A percentile compares a stretch with the other conserved stretches of the same genome.
Conservation (phyloP, 768 basidiomycete species). For the Leccinum incarnatum region DNA sequence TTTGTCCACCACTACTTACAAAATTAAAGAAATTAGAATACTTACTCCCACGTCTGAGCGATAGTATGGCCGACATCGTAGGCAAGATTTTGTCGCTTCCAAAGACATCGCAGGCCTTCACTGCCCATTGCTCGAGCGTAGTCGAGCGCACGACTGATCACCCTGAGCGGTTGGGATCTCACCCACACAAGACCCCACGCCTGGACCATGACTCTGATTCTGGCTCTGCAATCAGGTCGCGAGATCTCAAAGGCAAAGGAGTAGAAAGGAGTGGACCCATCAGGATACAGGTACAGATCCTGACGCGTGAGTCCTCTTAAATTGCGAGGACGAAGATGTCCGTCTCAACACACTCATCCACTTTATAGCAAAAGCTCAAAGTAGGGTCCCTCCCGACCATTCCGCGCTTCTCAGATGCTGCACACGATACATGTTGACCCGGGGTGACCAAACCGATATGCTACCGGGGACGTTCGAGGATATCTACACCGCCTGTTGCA, state of each 20-base stretch:
- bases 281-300: conserved; percentile 47
- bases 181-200: conserved; percentile 67
- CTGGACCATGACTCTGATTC: conserved; percentile 66
- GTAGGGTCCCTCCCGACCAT: conserved; percentile 6
- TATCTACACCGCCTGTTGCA: conserved; percentile 57
- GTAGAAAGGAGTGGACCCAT: conserved; percentile 37
- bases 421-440: conserved; percentile 42
- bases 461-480: conserved; percentile 52
- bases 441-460: conserved; percentile 26
- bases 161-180: conserved; percentile 49
- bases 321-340: neutral
- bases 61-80: conserved; percentile 38
- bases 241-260: conserved; percentile 27
- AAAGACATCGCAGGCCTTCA: conserved; percentile 50
- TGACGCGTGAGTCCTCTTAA: conserved; percentile 31
- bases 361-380: conserved; percentile 9
- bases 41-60: neutral
- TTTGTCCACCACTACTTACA: neutral
- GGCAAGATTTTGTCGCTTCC: conserved; percentile 44
- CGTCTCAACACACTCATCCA: conserved; percentile 1
- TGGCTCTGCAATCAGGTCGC: conserved; percentile 60
- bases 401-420: conserved; percentile 31
- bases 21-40: neutral
- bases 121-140: conserved; percentile 38
- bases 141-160: conserved; percentile 30